Evolutionary conservation across 2,329 filamentous ascomycete genomes (phyloP).

Genomic region (Coleophoma crateriformis): DNA sequence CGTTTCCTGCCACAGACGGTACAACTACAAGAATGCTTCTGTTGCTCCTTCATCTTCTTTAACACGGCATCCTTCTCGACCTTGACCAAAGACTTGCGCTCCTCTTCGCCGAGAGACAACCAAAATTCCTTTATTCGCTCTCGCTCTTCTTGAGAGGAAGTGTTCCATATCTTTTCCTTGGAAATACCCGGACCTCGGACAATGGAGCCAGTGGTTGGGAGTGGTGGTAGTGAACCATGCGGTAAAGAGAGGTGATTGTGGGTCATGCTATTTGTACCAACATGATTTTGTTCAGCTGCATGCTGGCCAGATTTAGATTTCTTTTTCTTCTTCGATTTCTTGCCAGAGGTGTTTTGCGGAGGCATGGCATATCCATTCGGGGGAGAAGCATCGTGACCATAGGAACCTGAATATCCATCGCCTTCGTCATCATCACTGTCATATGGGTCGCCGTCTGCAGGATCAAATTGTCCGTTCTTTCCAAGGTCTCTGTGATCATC

Average conservation of each 20-base stretch:
- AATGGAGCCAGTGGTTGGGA: conserved; percentile 34
- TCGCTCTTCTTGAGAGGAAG: conserved; percentile 86
- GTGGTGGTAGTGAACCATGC: conserved; percentile 22
- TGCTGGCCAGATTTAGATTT: conserved; percentile 21
- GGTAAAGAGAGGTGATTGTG: conserved; percentile 18
- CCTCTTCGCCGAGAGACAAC: conserved; percentile 88
- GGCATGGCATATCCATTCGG: conserved; percentile 23
- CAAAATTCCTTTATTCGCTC: conserved; percentile 98
- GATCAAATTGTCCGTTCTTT: conserved; percentile 30
- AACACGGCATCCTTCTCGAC: conserved; percentile 98
- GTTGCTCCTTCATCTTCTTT: conserved; percentile 99
- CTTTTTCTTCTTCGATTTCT: conserved; percentile 35
- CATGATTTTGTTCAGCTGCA: neutral
- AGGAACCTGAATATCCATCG: conserved; percentile 26
- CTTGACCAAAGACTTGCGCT: conserved; percentile 91
- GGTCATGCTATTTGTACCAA: conserved; percentile 19
- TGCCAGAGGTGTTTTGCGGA: conserved; percentile 16
- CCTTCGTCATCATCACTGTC: conserved; percentile 48
- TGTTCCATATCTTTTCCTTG: conserved; percentile 93
- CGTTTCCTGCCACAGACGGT: conserved; percentile 95
- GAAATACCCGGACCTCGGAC: conserved; percentile 30
- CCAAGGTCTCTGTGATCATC: conserved; percentile 20
- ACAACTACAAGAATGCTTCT: conserved; percentile 98
- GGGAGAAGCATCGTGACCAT: conserved; percentile 24
- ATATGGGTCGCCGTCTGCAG: conserved; percentile 46